Conservation (phyloP, 2,329 filamentous ascomycete genomes). For the Rutstroemia sydowiana region DNA sequence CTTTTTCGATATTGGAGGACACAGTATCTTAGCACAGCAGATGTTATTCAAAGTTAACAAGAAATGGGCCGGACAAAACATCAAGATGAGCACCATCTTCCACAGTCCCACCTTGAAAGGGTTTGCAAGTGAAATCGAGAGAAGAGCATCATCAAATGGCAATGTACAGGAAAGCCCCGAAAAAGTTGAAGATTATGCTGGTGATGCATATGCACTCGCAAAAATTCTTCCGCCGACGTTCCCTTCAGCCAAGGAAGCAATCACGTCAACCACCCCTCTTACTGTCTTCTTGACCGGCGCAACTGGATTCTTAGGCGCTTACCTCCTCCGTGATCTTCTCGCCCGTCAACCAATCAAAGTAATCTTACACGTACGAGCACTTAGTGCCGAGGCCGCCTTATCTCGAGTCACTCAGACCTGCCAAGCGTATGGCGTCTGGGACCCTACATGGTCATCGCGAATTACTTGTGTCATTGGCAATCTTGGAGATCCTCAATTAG, state of each 20-base stretch:
- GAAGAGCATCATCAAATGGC: slow-evolving; percentile 26
- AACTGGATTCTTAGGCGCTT: slow-evolving; percentile 83
- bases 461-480: slow-evolving; percentile 67
- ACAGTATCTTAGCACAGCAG: slow-evolving; percentile 74
- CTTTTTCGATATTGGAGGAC: slow-evolving; percentile 77
- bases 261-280: slow-evolving; percentile 29
- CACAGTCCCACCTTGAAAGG: slow-evolving; percentile 51
- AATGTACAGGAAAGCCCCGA: slow-evolving; percentile 32
- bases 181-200: slow-evolving; percentile 41
- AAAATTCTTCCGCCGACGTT: slow-evolving; percentile 34
- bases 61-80: slow-evolving; percentile 53
- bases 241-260: slow-evolving; percentile 28
- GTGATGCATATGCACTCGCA: slow-evolving; percentile 34
- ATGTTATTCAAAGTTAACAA: slow-evolving; percentile 65
- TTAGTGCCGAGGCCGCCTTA: slow-evolving; percentile 51
- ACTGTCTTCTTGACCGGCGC: slow-evolving; percentile 81
- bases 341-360: slow-evolving; percentile 54
- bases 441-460: slow-evolving; percentile 56
- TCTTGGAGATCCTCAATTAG: slow-evolving; percentile 64
- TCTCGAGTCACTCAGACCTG: slow-evolving; percentile 61
- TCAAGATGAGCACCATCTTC: slow-evolving; percentile 67
- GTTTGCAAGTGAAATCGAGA: slow-evolving; percentile 46
- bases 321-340: slow-evolving; percentile 69
- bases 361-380: slow-evolving; percentile 69
- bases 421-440: slow-evolving; percentile 74